Evolutionary conservation across 345 rosid genomes (phyloP).

Genomic region (Erodium maritimum): DNA sequence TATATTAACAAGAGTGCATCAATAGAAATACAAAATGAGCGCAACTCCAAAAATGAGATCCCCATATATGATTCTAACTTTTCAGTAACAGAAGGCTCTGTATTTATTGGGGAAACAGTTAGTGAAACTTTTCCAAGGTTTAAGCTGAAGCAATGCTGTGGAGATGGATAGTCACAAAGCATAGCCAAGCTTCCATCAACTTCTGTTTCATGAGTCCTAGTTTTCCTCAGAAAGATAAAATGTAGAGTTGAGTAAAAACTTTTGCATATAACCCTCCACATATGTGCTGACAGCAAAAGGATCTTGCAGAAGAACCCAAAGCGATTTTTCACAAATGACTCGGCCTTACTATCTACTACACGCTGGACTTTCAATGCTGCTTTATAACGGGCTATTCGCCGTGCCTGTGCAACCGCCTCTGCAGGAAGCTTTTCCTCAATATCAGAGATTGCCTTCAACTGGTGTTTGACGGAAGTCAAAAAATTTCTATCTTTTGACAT

Average conservation of each 20-base stretch:
- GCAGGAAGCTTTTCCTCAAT: constrained; percentile 64
- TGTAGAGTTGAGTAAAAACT: constrained; percentile 18
- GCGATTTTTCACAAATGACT: constrained; percentile 15
- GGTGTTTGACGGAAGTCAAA: constrained; percentile 33
- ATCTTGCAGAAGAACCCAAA: constrained; percentile 19
- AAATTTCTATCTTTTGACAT: constrained; percentile 29
- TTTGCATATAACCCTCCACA: constrained; percentile 29
- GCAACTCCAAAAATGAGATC: constrained; percentile 26
- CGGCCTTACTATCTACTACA: constrained; percentile 19
- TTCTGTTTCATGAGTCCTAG: constrained; percentile 19
- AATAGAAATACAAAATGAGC: constrained; percentile 42
- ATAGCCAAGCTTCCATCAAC: constrained; percentile 18
- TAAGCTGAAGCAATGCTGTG: constrained; percentile 27
- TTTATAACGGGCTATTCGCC: constrained; percentile 63
- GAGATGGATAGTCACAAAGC: constrained; percentile 23
- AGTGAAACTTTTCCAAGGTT: constrained; percentile 41
- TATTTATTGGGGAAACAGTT: constrained; percentile 26
- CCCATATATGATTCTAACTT: constrained; percentile 25
- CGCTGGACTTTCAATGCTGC: constrained; percentile 23
- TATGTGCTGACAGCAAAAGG: constrained; percentile 20
- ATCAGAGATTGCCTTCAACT: constrained; percentile 44
- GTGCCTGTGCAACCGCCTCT: constrained; percentile 72
- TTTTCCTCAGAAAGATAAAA: constrained; percentile 18
- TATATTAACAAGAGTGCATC: constrained; percentile 38
- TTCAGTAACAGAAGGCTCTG: constrained; percentile 19